These are phyloP conservation scores for Aspergillus cejpii DNA, from an alignment of 2,329 filamentous ascomycete species.

Conservation along the genomic window DNA sequence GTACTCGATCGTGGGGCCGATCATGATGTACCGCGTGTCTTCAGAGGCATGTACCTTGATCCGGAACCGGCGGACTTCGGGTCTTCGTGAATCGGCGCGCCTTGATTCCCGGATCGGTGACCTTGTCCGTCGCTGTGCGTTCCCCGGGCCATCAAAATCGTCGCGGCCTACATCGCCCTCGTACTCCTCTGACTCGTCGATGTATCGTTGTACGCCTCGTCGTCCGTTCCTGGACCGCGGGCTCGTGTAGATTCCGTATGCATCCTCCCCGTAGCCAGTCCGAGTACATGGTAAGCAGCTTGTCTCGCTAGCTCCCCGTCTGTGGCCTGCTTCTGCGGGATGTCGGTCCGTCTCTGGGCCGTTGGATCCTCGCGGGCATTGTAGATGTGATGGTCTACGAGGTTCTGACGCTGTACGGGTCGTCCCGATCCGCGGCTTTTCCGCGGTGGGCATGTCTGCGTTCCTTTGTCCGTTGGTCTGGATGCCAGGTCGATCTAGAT, in stretches of 20 bases:
- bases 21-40: slow-evolving; percentile 89
- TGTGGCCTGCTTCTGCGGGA: slow-evolving; percentile 28
- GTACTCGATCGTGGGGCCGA: slow-evolving; percentile 66
- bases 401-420: slow-evolving; percentile 48
- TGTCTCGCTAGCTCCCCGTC: slow-evolving; percentile 30
- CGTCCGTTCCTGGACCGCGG: slow-evolving; percentile 39
- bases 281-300: slow-evolving; percentile 22
- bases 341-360: slow-evolving; percentile 24
- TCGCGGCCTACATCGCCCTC: slow-evolving; percentile 62
- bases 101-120: slow-evolving; percentile 24
- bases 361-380: slow-evolving; percentile 25
- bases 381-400: slow-evolving; percentile 38
- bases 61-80: slow-evolving; percentile 69
- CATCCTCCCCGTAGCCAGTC: slow-evolving; percentile 40
- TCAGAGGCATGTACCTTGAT: slow-evolving; percentile 83
- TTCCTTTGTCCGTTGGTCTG: slow-evolving; percentile 31
- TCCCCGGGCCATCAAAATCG: slow-evolving; percentile 69
- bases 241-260: slow-evolving; percentile 63
- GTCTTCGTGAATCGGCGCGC: slow-evolving; percentile 37
- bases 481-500: slow-evolving; percentile 30
- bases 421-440: slow-evolving; percentile 43
- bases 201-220: slow-evolving; percentile 51
- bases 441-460: slow-evolving; percentile 22
- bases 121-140: slow-evolving; percentile 35
- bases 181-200: slow-evolving; percentile 73